These are phyloP conservation scores for Eucalyptus urophylla DNA, from an alignment of 345 rosid species.

Conservation along the genomic window DNA sequence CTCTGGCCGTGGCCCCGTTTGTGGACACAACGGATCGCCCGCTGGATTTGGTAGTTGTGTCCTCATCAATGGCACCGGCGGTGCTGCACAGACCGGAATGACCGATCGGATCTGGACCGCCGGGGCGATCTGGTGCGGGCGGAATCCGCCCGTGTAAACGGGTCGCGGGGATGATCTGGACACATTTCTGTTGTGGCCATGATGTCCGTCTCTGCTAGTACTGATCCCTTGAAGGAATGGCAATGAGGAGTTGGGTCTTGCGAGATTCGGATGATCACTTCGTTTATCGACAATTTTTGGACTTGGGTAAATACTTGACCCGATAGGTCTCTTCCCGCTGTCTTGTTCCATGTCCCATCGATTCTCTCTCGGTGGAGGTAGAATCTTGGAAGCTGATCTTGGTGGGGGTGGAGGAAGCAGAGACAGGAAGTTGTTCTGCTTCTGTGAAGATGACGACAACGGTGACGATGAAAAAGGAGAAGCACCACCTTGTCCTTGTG, in stretches of 20 bases:
- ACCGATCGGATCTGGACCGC: not conserved
- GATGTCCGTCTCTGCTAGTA: not conserved
- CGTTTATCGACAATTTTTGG: not conserved
- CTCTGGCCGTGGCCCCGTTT: not conserved
- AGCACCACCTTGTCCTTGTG: not conserved
- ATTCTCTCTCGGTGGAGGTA: not conserved
- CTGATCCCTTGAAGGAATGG: not conserved
- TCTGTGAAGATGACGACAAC: not conserved
- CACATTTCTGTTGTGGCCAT: not conserved
- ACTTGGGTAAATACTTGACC: not conserved
- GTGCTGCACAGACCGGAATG: not conserved
- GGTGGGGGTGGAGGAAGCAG: not conserved
- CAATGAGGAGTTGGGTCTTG: not conserved
- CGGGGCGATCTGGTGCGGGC: not conserved
- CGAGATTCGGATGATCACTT: not conserved
- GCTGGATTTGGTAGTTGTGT: not conserved
- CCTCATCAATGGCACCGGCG: not conserved
- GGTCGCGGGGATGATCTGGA: not conserved
- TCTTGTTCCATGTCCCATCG: not conserved
- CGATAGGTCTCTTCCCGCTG: not conserved
- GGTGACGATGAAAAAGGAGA: not conserved
- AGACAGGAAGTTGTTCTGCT: not conserved
- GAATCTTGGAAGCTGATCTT: not conserved
- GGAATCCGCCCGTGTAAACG: not conserved
- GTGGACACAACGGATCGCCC: not conserved